Evolutionary conservation across 345 rosid genomes (phyloP).

Genomic region (Linum usitatissimum): DNA sequence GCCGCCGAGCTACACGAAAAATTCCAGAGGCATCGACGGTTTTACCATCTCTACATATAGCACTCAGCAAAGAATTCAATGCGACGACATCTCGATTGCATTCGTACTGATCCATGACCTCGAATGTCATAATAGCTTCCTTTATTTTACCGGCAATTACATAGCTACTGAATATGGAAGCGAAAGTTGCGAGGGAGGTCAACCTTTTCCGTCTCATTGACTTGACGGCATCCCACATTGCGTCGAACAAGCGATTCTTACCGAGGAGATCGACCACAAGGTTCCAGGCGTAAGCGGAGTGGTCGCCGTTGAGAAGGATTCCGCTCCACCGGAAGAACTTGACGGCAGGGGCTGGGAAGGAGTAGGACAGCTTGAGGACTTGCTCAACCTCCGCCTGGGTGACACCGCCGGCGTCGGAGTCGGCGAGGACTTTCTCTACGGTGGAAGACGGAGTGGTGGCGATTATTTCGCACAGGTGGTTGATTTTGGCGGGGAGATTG

Average conservation of each 20-base stretch:
- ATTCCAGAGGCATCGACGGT: slow-evolving; percentile 30
- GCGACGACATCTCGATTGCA: slow-evolving; percentile 34
- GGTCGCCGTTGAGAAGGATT: slow-evolving; percentile 15
- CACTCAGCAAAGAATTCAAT: slow-evolving; percentile 41
- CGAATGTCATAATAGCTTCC: slow-evolving; percentile 44
- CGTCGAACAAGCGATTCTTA: slow-evolving; percentile 32
- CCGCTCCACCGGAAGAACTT: slow-evolving; percentile 50
- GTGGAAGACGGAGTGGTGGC: slow-evolving; percentile 18
- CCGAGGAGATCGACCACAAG: slow-evolving; percentile 53
- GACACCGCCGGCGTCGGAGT: slow-evolving; percentile 24
- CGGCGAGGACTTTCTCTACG: slow-evolving; percentile 29
- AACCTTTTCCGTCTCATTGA: slow-evolving; percentile 35
- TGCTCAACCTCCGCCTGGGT: slow-evolving; percentile 27
- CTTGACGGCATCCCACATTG: slow-evolving; percentile 56
- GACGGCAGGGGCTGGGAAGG: slow-evolving; percentile 27
- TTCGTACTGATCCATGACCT: slow-evolving; percentile 44
- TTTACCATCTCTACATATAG: slow-evolving; percentile 31
- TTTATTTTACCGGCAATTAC: slow-evolving; percentile 24
- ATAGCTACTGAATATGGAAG: slow-evolving; percentile 35
- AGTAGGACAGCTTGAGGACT: slow-evolving; percentile 35
- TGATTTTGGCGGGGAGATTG: slow-evolving; percentile 25
- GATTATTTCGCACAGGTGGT: slow-evolving; percentile 26
- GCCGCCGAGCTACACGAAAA: slow-evolving; percentile 26
- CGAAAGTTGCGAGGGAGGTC: slow-evolving; percentile 24
- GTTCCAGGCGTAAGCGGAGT: slow-evolving; percentile 34